Conservation (phyloP, 331 rosid genomes). For the Quercus phellos region DNA sequence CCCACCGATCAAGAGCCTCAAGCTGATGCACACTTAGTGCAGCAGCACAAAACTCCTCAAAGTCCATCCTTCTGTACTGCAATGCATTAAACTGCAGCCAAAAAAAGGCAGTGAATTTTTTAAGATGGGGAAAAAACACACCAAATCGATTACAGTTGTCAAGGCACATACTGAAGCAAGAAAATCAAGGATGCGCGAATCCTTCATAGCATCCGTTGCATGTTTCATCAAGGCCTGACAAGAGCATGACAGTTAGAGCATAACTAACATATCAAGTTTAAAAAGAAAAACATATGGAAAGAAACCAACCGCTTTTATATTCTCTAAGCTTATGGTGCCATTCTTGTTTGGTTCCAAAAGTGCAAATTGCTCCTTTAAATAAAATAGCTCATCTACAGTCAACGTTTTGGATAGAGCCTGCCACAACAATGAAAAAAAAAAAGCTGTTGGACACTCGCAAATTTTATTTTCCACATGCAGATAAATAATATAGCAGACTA, state of each 20-base stretch:
- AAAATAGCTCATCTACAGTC: constrained; percentile 54
- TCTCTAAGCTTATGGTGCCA: constrained; percentile 71
- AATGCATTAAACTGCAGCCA: constrained; percentile 75
- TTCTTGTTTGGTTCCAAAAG: constrained; percentile 78
- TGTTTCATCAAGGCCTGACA: constrained; percentile 71
- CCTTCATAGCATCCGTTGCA: constrained; percentile 92
- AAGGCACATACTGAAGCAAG: constrained; percentile 61
- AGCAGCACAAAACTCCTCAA: constrained; percentile 91
- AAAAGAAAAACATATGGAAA: constrained; percentile 14
- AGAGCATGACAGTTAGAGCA: constrained; percentile 25
- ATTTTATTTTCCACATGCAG: not conserved
- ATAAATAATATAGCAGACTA: not conserved
- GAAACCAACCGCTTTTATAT: constrained; percentile 69
- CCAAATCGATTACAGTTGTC: not conserved
- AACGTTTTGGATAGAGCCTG: constrained; percentile 86
- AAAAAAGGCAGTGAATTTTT: constrained; percentile 10
- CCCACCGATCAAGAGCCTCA: constrained; percentile 86
- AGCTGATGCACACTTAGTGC: constrained; percentile 84
- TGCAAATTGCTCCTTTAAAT: constrained; percentile 70
- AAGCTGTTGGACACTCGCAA: not conserved
- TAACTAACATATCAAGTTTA: constrained; percentile 15
- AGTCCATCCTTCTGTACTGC: constrained; percentile 88
- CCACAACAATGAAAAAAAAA: constrained; percentile 27
- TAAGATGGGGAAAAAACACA: not conserved
- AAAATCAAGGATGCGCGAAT: constrained; percentile 65